Conservation (phyloP, 139 green algal species). For the Prasinococcaceae sp. region DNA sequence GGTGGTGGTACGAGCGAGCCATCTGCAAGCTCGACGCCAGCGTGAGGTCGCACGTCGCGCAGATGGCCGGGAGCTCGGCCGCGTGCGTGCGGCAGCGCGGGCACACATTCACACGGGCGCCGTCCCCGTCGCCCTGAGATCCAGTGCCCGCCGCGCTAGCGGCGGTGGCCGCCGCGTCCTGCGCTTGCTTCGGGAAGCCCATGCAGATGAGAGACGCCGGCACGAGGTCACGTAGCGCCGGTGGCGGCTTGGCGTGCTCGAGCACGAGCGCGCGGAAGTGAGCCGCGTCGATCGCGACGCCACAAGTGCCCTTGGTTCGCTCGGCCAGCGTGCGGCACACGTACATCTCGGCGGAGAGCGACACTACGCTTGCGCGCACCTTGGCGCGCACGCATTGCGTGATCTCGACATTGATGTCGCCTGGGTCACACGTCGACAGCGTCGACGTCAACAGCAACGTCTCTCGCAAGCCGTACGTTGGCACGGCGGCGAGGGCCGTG, state of each 20-base stretch:
- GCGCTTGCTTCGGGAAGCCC: constrained; percentile 18
- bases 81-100: not conserved
- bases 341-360: constrained; percentile 60
- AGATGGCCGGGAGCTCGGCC: constrained; percentile 64
- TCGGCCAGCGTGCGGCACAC: constrained; percentile 52
- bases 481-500: constrained; percentile 37
- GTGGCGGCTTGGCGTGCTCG: constrained; percentile 21
- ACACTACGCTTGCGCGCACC: constrained; percentile 54
- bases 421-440: constrained; percentile 78
- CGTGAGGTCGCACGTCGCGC: constrained; percentile 79
- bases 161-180: not conserved
- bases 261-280: constrained; percentile 26
- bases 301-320: constrained; percentile 65
- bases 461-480: constrained; percentile 80
- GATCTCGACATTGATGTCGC: constrained; percentile 65
- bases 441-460: constrained; percentile 65
- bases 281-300: constrained; percentile 29
- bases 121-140: not conserved
- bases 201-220: constrained; percentile 15
- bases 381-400: constrained; percentile 23
- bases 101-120: not conserved
- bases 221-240: constrained; percentile 6
- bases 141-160: not conserved
- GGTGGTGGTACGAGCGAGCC: constrained; percentile 92
- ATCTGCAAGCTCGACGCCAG: constrained; percentile 91